Base-by-base conservation (phyloP, 2,329 filamentous ascomycete species). In the Hymenotorrendiella dingleyae region DNA sequence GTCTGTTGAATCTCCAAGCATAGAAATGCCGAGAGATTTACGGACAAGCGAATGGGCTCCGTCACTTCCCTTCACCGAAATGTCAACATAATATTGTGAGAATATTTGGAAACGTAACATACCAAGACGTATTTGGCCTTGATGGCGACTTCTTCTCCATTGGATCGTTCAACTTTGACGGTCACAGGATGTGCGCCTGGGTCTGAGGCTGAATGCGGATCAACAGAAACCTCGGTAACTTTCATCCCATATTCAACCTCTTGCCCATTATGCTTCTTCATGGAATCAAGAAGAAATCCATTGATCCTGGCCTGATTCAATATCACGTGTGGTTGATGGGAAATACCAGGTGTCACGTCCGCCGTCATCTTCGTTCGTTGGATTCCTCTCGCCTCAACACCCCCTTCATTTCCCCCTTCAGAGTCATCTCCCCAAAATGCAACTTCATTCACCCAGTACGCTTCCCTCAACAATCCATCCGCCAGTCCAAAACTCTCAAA, bases 241-340 rank as follows among this genome's bases (percentile, higher is more conserved):
- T 81, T 60, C 3, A 80, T 70, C 0, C 71, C 73, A 19, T 79
- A 70, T 54, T 84, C 79, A n/a, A 85, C 69, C 2, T 61, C 58
- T 36, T 78, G 70, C 7, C 71, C 69, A 5, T 70, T 72, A 53
- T 73, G 62, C 40, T 72, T 62, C 49, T 69, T 68, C 49, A 83
- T 78, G 36, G 72, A 69, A 47, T 83, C 78, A 0, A 82, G 64
- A 50, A 84, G 77, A 55, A 81, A 80, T 1, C 71, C 67, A 58
- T 87, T 82, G 45, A 86, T 76, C 2, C 81, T 73, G 8, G 82
- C 84, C 59, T 88, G 84, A 52, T 86, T 82, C 30, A 89, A 61
- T 6, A 84, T 78, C 3, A 79, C 73, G 57, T 86, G 75, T 35
- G 76, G 75, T 50, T 82, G 82, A 14, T 73, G 72, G 11, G 72